Conservation (phyloP, 208 protist species). For the Novymonas esmeraldas region DNA sequence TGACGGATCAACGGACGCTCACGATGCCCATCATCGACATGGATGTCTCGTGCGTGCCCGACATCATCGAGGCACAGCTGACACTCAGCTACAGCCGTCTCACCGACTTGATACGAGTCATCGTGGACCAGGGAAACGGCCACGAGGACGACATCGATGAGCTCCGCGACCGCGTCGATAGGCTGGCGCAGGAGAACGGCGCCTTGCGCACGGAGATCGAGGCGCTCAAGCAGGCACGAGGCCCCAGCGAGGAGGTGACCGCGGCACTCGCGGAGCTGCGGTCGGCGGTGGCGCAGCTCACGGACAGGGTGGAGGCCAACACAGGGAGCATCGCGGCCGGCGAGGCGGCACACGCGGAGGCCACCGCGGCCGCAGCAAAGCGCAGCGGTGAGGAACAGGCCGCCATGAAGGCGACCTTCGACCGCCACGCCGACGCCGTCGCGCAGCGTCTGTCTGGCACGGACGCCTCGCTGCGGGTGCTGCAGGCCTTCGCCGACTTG, state of each 20-base stretch:
- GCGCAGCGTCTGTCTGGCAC: constrained; percentile 8
- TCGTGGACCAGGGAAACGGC: constrained; percentile 85
- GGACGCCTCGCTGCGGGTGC: constrained; percentile 19
- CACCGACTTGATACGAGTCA: constrained; percentile 71
- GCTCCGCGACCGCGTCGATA: constrained; percentile 49
- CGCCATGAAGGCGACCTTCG: constrained; percentile 9
- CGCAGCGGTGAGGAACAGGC: constrained; percentile 21
- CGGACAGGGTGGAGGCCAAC: constrained; percentile 22
- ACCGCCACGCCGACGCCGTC: constrained; percentile 11
- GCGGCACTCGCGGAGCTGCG: constrained; percentile 17
- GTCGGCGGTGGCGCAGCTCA: constrained; percentile 15
- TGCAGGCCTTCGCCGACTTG: constrained; percentile 55
- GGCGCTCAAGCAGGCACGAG: constrained; percentile 36
- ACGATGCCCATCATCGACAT: constrained; percentile 81
- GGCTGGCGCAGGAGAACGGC: constrained; percentile 59
- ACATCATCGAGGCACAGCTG: constrained; percentile 92
- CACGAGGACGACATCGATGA: constrained; percentile 82
- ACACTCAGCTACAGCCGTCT: constrained; percentile 90
- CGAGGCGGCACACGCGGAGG: constrained; percentile 3
- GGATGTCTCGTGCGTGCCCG: constrained; percentile 74
- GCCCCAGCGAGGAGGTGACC: constrained; percentile 2
- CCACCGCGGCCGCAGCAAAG: constrained; percentile 20
- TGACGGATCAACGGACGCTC: too few relatives aligned
- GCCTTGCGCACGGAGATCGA: constrained; percentile 48
- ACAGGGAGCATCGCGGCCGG: constrained; percentile 4